Conservation (phyloP, 1,284 basidiomycete species). For the Ustilago sp. region DNA sequence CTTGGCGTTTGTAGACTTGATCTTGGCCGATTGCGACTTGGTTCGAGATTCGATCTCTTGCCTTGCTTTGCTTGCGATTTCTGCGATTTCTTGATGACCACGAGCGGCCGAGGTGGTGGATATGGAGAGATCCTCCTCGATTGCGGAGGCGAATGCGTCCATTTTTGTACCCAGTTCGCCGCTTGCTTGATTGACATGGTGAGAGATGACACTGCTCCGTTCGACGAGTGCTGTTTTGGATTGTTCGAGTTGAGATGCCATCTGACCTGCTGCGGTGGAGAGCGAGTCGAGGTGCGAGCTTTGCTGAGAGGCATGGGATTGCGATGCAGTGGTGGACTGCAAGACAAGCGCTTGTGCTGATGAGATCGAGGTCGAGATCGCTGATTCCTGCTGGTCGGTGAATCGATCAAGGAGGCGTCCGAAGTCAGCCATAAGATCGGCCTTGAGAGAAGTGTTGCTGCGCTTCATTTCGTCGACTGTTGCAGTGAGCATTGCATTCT, state of each 20-base stretch:
- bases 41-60: conserved; percentile 35
- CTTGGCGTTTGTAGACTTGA: conserved; percentile 41
- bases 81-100: conserved; percentile 14
- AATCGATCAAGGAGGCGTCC: conserved; percentile 79
- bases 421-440: conserved; percentile 79
- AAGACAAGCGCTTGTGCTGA: conserved; percentile 72
- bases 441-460: conserved; percentile 77
- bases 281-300: conserved; percentile 16
- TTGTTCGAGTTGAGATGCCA: conserved; percentile 23
- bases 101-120: conserved; percentile 12
- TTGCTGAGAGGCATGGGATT: conserved; percentile 24
- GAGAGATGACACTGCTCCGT: conserved; percentile 16
- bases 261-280: conserved; percentile 4
- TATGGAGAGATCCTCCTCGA: conserved; percentile 39
- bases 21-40: conserved; percentile 36
- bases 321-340: conserved; percentile 14
- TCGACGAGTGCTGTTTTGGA: conserved; percentile 15
- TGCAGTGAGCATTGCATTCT: conserved; percentile 78
- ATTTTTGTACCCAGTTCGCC: conserved; percentile 37
- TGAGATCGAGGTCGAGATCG: conserved; percentile 76
- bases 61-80: conserved; percentile 10
- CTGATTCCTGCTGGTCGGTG: conserved; percentile 77
- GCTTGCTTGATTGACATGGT: conserved; percentile 28
- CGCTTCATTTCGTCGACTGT: conserved; percentile 78
- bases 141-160: conserved; percentile 40